These are phyloP conservation scores for Crepidotus sp. DNA, from an alignment of 1,284 basidiomycete species.

Conservation along the genomic window DNA sequence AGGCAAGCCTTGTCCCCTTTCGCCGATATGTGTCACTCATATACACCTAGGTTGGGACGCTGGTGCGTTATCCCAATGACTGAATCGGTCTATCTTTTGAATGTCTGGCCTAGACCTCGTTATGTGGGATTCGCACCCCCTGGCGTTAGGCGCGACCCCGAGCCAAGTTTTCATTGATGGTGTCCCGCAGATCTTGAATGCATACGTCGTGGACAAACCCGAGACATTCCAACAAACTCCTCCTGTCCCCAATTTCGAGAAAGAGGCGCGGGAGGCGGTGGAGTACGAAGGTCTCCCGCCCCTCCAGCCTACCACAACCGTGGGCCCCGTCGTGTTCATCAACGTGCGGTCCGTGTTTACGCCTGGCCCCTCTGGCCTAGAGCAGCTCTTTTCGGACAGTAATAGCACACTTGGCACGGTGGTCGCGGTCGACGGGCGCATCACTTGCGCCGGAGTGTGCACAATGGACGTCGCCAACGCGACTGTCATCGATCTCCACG, in stretches of 20 bases:
- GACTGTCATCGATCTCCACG: conserved; percentile 31
- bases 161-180: conserved; percentile 65
- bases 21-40: conserved; percentile 15
- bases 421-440: conserved; percentile 37
- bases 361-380: conserved; percentile 20
- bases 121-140: conserved; percentile 83
- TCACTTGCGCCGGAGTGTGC: conserved; percentile 28
- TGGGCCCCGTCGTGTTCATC: conserved; percentile 30
- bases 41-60: conserved; percentile 32
- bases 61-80: conserved; percentile 23
- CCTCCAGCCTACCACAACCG: conserved; percentile 24
- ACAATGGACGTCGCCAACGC: conserved; percentile 16
- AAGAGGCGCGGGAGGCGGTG: conserved; percentile 46
- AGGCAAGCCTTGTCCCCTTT: conserved; percentile 22
- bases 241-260: conserved; percentile 52
- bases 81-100: background rate
- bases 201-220: conserved; percentile 40
- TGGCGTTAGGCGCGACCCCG: conserved; percentile 62
- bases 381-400: conserved; percentile 21
- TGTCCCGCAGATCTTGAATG: conserved; percentile 43
- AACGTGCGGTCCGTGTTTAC: conserved; percentile 37
- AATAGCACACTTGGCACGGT: conserved; percentile 29
- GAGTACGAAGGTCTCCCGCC: conserved; percentile 60
- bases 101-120: conserved; percentile 46
- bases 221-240: conserved; percentile 42